Base-by-base conservation (phyloP, 1,284 basidiomycete genomes). In the Apiotrichum veenhuisii region DNA sequence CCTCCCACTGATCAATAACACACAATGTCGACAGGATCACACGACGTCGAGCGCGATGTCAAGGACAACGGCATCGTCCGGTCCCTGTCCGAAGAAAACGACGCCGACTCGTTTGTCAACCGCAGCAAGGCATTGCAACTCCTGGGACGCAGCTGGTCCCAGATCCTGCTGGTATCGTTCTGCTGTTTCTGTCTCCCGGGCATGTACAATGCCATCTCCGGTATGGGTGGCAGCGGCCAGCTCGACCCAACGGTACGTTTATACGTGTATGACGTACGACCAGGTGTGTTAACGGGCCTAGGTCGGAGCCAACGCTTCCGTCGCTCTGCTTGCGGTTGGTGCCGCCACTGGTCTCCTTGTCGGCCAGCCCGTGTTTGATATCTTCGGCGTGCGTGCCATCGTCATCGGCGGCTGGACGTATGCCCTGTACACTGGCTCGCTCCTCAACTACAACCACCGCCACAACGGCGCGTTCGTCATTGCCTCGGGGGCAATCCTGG, bases 401-500 rank as follows among this genome's bases (percentile, higher is more conserved):
- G n/a, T 54, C 9, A 34, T 65, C 26, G 64, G 64, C 26, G 59
- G 55, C n/a, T 57, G 59, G 57, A 61, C 62, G 1, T 65, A 65
- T 45, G 59, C 62, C 1, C 54, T 65, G 25, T 65, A 64, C 52
- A 59, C 61, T 17, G 64, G 54, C 5, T 38, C 55, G 10, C 53
- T 65, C 9, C 55, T 65, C 43, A 38, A 55, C 55, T 58, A 88
- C 65, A 85, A 88, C 50, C 85, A 87, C 64, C 76, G 80, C 10
- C 70, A 79, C 48, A 82, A 83, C 12, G 80, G 80, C 46, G 78
- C 78, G 26, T 90, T 89, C 65, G 85, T 88, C 52, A 85, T 92
- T 63, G 83, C 81, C 30, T 82, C 88, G 0, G 91, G 90, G 34
- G 88, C 88, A 30, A 78, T 92, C 57, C 84, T 93, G 18, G 91